Base-by-base conservation (phyloP, 108 stramenopile genomes). In the Fistulifera solaris region DNA sequence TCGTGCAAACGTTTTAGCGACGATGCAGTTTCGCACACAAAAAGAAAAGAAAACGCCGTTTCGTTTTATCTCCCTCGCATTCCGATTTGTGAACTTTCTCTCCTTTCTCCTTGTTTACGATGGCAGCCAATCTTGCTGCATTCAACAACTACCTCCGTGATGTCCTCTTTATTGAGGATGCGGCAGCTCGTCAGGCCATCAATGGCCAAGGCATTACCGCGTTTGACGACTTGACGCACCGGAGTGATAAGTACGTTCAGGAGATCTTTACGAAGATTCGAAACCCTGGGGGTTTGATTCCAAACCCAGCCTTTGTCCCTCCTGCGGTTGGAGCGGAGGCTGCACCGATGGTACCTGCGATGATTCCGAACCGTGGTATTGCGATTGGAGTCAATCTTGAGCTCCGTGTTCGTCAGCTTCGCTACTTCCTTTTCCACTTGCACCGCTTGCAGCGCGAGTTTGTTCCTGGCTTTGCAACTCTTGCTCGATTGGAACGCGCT, bases 261-360 rank as follows among this genome's bases (percentile, higher is more conserved):
- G 28, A 54, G 23, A 23, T 54, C 2, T 52, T 52, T 28, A 27
- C 38, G 40, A 42, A 31, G 39, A 12, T 53, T 35, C 27, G 61
- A 2, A 27, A 38, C 19, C 61, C 61, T 14, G 52, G 61, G 2
- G 61, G 61, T 15, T 11, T 12, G 15, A 17, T 62, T 18, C 35
- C 61, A 2, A 57, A 57, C 26, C 31, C 31, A 3, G 31, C 31
- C 6, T 35, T 35, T 21, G 19, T 11, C 7, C 44, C 44, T 2
- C 7, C 44, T 21, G 44, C 44, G 21, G 7, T 11, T 21, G 31
- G 31, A 6, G 31, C 31, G 6, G 31, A 35, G 3, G 31, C 31
- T 6, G 31, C 31, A 35, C 19, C 56, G 11, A 7, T 42, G 13
- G 18, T 15, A 25, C 6, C 56, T 25, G 56, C 26, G 15, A 17